A percentile compares a stretch with the other conserved stretches of the same genome.
Conservation (phyloP, 2,329 filamentous ascomycete species). For the Aaosphaeria arxii region DNA sequence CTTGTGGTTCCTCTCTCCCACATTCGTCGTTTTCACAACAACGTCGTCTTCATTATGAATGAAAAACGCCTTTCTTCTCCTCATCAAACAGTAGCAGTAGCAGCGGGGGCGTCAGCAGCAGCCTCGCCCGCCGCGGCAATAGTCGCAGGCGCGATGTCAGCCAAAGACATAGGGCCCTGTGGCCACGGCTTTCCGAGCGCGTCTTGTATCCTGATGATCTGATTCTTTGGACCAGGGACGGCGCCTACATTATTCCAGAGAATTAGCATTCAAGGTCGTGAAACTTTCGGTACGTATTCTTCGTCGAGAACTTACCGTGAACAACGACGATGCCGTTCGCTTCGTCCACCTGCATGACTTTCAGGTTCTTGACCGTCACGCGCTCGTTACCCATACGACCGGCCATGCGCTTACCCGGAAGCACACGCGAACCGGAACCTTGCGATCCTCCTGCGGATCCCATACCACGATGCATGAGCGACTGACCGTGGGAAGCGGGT, state of each 20-base stretch:
- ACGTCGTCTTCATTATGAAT: no score
- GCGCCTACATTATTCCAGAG: conserved; percentile 45
- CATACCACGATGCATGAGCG: conserved; percentile 87
- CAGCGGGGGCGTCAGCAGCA: not conserved
- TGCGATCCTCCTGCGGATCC: conserved; percentile 88
- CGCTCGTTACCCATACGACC: conserved; percentile 90
- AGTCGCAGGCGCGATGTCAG: conserved; percentile 14
- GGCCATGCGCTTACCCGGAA: conserved; percentile 97
- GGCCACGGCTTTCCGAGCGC: conserved; percentile 84
- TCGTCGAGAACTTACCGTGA: conserved; percentile 57
- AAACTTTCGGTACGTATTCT: no score
- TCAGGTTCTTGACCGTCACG: conserved; percentile 88
- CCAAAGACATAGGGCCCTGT: conserved; percentile 39
- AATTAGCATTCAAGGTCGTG: conserved; percentile 1
- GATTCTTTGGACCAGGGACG: conserved; percentile 84
- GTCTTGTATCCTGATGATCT: conserved; percentile 82
- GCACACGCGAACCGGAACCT: conserved; percentile 85
- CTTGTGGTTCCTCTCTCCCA: no score
- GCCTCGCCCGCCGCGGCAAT: not conserved
- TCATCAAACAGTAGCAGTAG: not conserved
- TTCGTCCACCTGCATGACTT: conserved; percentile 82
- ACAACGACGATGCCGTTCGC: conserved; percentile 86
- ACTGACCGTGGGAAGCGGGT: conserved; percentile 91
- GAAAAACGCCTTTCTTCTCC: no score
- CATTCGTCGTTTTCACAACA: no score